Conservation (phyloP, 768 basidiomycete species). For the Termitomyces sp. region DNA sequence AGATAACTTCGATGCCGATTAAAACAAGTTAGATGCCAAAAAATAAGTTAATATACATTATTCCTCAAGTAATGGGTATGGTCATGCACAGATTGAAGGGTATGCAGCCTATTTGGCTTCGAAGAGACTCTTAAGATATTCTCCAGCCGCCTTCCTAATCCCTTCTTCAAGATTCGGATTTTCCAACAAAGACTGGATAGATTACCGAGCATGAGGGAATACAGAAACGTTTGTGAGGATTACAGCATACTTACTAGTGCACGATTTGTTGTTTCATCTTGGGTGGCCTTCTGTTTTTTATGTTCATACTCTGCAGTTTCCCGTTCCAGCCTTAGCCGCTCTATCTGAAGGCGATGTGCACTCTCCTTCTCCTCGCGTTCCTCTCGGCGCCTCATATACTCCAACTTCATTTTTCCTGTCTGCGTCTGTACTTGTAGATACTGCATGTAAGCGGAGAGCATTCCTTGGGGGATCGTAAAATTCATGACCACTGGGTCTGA, state of each 20-base stretch:
- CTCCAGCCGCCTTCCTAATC: conserved; percentile 64
- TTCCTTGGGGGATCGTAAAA: conserved; percentile 51
- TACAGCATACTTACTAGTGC: conserved; percentile 46
- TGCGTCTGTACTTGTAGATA: conserved; percentile 67
- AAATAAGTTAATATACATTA: conserved; percentile 16
- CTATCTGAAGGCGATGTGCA: conserved; percentile 44
- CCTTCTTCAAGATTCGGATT: conserved; percentile 57
- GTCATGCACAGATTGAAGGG: conserved; percentile 2
- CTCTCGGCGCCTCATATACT: conserved; percentile 63
- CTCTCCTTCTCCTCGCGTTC: conserved; percentile 68
- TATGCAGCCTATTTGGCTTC: conserved; percentile 29
- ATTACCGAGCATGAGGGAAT: conserved; percentile 2
- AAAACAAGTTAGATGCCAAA: conserved; percentile 1
- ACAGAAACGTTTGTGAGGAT: not conserved
- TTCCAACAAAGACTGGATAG: conserved; percentile 49
- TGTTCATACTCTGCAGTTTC: conserved; percentile 57
- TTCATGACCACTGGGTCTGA: conserved; percentile 43
- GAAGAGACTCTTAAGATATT: conserved; percentile 71
- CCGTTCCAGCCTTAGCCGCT: conserved; percentile 50
- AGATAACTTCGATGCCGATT: not conserved
- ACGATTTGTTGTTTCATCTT: conserved; percentile 59
- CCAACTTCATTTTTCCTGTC: conserved; percentile 66
- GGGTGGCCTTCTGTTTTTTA: conserved; percentile 42
- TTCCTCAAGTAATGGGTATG: conserved; percentile 8
- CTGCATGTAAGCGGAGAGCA: conserved; percentile 56